Evolutionary conservation across 2,329 filamentous ascomycete genomes (phyloP), one percentile per base, ranked within the genome.

Genomic region (Botrytis elliptica): DNA sequence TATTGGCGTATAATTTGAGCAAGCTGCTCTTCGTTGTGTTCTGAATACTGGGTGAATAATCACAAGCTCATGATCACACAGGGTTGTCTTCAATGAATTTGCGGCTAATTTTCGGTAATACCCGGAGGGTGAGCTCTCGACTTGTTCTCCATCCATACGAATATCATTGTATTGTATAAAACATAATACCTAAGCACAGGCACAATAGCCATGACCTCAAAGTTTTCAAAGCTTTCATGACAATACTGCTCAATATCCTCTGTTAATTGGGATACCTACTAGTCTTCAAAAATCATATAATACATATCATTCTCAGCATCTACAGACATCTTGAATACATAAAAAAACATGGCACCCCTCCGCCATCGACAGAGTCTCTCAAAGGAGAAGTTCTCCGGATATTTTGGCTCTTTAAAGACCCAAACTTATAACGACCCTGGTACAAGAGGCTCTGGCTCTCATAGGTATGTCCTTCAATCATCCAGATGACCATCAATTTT

Each of bases 351-450:
- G 77, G 78, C 79, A 63, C 79, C 77, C 52, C 65, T 76, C 33
- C 79, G 83, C 25, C 83, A 83, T 73, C 84, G 89, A 72, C 86
- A 88, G 72, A 87, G 87, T 76, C 82, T 92, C n/a, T 83, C 89
- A 38, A 94, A 93, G 81, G 90, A 93, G 69, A 86, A 88, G 72
- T 93, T 97, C 79, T 84, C 90, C 3, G 82, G 84, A 55, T 87
- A 91, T 75, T 94, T 97, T 82, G 85, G 86, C 36, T 86, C 85
- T 46, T 85, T 93, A 63, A 92, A 92, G 81, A 92, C 90, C 36
- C 90, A 93, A 78, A 86, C 88, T 29, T 96, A 96, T 83, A 86
- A 86, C 76, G 91, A 93, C 78, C 87, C 80, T 38, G 83, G 84
- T 57, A 83, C 88, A 38, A 85, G 89, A 77, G 86, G 87, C 12